Evolutionary conservation across 768 basidiomycete genomes (phyloP), one percentile per base, ranked within the genome.

Genomic region (Russula olivacea): DNA sequence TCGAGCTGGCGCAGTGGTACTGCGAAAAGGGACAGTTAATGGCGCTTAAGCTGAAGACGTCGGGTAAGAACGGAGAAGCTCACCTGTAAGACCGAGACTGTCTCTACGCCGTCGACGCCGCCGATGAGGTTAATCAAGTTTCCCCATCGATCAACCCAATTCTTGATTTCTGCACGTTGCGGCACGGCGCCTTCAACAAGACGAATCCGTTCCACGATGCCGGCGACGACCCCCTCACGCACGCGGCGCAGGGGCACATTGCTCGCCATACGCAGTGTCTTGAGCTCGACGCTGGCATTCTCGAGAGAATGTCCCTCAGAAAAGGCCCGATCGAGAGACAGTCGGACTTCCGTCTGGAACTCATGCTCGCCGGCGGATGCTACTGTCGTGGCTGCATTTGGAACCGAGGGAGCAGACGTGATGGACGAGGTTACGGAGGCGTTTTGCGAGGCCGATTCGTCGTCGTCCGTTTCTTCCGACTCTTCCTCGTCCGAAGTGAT

Each of bases 211-310:
- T 85, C 84, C 59, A 96, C 85, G 61, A 98, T 80, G 43, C 85
- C 89, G n/a, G 81, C 81, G 41, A 98, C 80, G n/a, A 98, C 91
- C 17, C 89, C 89, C 73, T 94, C 89, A 56, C 90, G 81, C 17
- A 97, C 94, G 55, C 85, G 80, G n/a, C 81, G 82, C 21, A 97
- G 80, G 12, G 91, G 83, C 30, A 98, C 96, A 69, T 98, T 98
- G 70, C 88, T 91, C 40, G 93, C 93, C 92, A 98, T 96, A 54
- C 95, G 89, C 50, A 99, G 82, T 49, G 96, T 97, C 77, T 96
- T 93, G 63, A 98, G 81, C 72, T 98, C 96, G 65, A 98, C 89
- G 0, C 91, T 81, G 1, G 94, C 93, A 73, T 97, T 93, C 68
- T 96, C 93, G 51, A 96, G 87, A 12, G 87, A 88, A 76, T 97